phyloP scores from a whole-genome alignment of 495 filamentous ascomycete genomes.

The Hyaloscypha variabilis region DNA sequence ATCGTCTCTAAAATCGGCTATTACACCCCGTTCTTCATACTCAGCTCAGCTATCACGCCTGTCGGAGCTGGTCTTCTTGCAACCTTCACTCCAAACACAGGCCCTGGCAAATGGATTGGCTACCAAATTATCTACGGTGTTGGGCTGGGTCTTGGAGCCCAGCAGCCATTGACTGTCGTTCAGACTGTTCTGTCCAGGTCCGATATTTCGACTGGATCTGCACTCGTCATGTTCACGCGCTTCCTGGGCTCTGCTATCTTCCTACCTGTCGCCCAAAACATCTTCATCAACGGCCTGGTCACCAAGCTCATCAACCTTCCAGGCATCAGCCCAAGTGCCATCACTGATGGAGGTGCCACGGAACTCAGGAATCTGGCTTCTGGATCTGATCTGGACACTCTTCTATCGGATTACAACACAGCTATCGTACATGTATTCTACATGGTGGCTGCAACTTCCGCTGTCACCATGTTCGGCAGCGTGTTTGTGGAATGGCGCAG shows the following conservation, averaged over 20 bases:
- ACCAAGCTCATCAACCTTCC: no score
- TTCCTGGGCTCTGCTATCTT: constrained; percentile 74
- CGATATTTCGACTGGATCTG: constrained; percentile 70
- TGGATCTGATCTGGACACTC: no score
- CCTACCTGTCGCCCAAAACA: constrained; percentile 73
- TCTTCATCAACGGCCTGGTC: no score
- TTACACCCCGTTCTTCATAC: constrained; percentile 75
- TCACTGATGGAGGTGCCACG: no score
- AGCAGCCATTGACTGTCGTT: constrained; percentile 67
- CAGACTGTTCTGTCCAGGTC: constrained; percentile 63
- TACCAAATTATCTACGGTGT: constrained; percentile 22
- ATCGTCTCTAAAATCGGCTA: constrained; percentile 68
- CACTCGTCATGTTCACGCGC: constrained; percentile 70
- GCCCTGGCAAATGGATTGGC: constrained; percentile 70
- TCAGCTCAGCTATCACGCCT: constrained; percentile 57
- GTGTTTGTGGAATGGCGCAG: no score
- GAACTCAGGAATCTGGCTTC: no score
- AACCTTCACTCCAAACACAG: constrained; percentile 60
- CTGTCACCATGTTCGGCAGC: no score
- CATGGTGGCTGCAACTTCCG: no score
- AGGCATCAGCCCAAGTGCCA: no score
- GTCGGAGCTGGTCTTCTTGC: constrained; percentile 73
- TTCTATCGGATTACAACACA: no score
- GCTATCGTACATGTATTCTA: no score
- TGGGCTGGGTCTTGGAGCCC: constrained; percentile 24